Conservation (phyloP, 768 basidiomycete species). For the Amanita phalloides region DNA sequence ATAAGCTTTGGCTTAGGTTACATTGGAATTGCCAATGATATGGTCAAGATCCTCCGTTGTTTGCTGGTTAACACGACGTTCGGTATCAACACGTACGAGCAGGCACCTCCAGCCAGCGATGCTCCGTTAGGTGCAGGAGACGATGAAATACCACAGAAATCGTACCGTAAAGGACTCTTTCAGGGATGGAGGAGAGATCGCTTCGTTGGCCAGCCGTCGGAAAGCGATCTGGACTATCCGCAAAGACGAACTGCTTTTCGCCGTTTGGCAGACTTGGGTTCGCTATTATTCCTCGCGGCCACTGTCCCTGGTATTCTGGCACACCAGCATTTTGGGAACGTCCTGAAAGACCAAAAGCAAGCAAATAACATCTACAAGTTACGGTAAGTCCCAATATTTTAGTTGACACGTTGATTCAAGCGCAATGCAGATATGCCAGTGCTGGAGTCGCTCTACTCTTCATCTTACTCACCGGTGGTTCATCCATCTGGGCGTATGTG, state of each 20-base stretch:
- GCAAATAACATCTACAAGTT: slow-evolving; percentile 12
- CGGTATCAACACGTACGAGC: slow-evolving; percentile 17
- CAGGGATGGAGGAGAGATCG: slow-evolving; percentile 9
- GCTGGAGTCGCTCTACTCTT: slow-evolving; percentile 8
- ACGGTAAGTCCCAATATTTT: not conserved
- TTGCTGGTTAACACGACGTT: slow-evolving; percentile 29
- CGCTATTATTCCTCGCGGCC: slow-evolving; percentile 19
- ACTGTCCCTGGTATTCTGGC: slow-evolving; percentile 21
- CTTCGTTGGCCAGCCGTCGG: slow-evolving; percentile 12
- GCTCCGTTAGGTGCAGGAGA: slow-evolving; percentile 10
- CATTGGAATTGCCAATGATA: slow-evolving; percentile 22
- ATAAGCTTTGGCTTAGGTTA: slow-evolving; percentile 21
- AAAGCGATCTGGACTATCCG: slow-evolving; percentile 21
- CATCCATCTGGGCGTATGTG: slow-evolving; percentile 12
- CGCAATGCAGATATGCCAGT: slow-evolving; percentile 12
- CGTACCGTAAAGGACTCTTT: not conserved
- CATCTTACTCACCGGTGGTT: slow-evolving; percentile 3
- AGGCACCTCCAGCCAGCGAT: slow-evolving; percentile 15
- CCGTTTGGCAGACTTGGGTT: slow-evolving; percentile 14
- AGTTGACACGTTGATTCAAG: not conserved
- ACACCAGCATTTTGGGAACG: slow-evolving; percentile 12
- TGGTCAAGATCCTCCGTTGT: slow-evolving; percentile 24
- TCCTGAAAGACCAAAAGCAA: slow-evolving; percentile 10
- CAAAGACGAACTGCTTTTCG: slow-evolving; percentile 18
- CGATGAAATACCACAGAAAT: not conserved